Conservation (phyloP, 495 filamentous ascomycete genomes). For the Talaromyces thailandensis region DNA sequence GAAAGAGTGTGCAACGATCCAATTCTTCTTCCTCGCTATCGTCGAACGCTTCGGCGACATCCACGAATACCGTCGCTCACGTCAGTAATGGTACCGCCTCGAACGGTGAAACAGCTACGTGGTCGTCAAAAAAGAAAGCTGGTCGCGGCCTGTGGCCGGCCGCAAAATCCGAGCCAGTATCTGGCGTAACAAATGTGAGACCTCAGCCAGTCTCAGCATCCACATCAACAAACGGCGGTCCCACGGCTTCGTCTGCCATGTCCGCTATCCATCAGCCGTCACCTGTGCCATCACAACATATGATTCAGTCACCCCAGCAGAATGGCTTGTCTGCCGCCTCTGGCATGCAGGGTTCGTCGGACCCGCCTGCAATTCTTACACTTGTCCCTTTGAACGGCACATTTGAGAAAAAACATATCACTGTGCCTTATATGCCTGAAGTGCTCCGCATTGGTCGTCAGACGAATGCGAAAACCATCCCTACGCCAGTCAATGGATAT, state of each 20-base stretch:
- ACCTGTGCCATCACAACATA: constrained; percentile 63
- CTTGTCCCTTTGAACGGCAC: constrained; percentile 85
- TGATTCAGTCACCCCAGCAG: constrained; percentile 47
- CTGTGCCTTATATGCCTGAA: constrained; percentile 80
- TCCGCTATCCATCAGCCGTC: constrained; percentile 69
- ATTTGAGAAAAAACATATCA: constrained; percentile 94
- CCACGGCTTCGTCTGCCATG: constrained; percentile 57
- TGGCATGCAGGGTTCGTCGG: constrained; percentile 41
- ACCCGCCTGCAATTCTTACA: constrained; percentile 65
- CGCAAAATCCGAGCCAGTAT: constrained; percentile 57
- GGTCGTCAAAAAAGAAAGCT: constrained; percentile 58
- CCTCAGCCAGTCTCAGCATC: constrained; percentile 54
- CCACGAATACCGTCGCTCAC: constrained; percentile 35
- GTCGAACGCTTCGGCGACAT: constrained; percentile 45
- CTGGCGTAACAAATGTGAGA: constrained; percentile 51
- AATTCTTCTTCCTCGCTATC: constrained; percentile 78
- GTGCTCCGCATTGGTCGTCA: constrained; percentile 88
- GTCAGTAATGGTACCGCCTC: constrained; percentile 41
- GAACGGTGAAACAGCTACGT: constrained; percentile 37
- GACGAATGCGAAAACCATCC: constrained; percentile 91
- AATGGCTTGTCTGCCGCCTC: constrained; percentile 54
- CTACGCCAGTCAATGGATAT: constrained; percentile 81
- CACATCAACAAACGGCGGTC: constrained; percentile 42
- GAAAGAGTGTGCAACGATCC: constrained; percentile 73
- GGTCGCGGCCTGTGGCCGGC: constrained; percentile 63